Evolutionary conservation across 179 eudicot genomes (phyloP), one percentile per base, ranked within the genome.

Genomic region (Pouteria campechiana): DNA sequence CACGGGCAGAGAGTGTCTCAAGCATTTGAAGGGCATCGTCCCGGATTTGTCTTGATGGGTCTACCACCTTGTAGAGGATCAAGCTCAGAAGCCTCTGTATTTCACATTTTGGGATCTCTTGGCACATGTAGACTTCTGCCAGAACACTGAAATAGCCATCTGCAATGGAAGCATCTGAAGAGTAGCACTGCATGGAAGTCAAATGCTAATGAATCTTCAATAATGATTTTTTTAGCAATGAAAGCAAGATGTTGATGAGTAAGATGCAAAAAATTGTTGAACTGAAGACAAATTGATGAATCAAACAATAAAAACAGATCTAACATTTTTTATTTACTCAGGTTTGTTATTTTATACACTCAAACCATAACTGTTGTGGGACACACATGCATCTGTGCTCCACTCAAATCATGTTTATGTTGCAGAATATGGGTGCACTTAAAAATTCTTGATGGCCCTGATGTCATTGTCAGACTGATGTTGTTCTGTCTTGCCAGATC

Each of bases 11-110:
- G 34, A 90, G 88, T 2, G 98, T 90, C 76, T 90, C 98, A 13
- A 90, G 96, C 98, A 90, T 90, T 55, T 90, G 98, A 61, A 90
- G 94, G 34, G 98, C 98, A 73, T 90, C 98, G 59, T 90, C 98
- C 36, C 98, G 98, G 42, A 90, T 87, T 72, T 90, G 98, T 58
- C 96, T 74, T 3, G 98, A 79, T 34, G 96, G 98, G 64, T 90
- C 98, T 29, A 90, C 98, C 54, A 90, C 98, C 61, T 90, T 90
- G 78, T 90, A 90, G 24, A 90, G 83, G 56, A 90, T 90, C 17
- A 90, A 76, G 71, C 98, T 90, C 55, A 90, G 61, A 48, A 90
- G 72, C 63, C 98, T 79, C 75, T 87, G 98, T 39, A 90, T 77
- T 72, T 90, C 98, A 79, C 98, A 90, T 54, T 90, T 87, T 37